Base-by-base conservation (phyloP, 768 basidiomycete genomes). In the Coprinellus micaceus region DNA sequence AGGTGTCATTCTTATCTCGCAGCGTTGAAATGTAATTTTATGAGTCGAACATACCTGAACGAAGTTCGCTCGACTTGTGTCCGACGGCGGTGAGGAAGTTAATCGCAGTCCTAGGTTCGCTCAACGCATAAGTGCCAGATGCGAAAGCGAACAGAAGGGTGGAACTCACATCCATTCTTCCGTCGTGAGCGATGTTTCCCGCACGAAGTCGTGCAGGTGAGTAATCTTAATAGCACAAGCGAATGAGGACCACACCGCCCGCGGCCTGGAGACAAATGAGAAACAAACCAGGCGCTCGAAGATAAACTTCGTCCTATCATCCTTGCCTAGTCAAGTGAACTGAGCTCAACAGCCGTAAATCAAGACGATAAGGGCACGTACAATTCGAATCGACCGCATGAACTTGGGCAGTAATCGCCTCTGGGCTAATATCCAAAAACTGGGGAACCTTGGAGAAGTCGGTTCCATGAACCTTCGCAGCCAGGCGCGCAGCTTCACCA, bases 151-250 rank as follows among this genome's bases (percentile, higher is more conserved):
- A 19, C 10, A 10, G 17, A 43, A 43, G 41, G 17, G 9, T 11
- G 40, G 13, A n/a, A 57, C 75, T 15, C 61, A 78, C 86, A 86
- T 86, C 92, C 92, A 94, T 74, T 94, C 92, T 2, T 92, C 87
- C 1, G 84, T 88, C 17, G 91, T 90, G 51, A 94, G 69, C 56
- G 82, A 78, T 1, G 88, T 87, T 68, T 92, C 91, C 43, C 75
- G 77, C 22, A 90, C 74, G 60, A 91, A 90, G 37, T 82, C 79
- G 65, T 94, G 91, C 7, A 94, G 59, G 65, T 94, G 89, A 26
- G 74, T 77, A 52, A 88, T 66, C 70, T 91, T 24, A 21, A 11
- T 5, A 6, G 7, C 40, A 15, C 5, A 43, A 43, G 19, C 6
- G 5, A 9, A 40, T 12, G 10, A n/a, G n/a, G n/a, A n/a, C n/a